These are phyloP conservation scores for Microbotryum scabiosae DNA, from an alignment of 1,284 basidiomycete genomes.

Conservation along the genomic window DNA sequence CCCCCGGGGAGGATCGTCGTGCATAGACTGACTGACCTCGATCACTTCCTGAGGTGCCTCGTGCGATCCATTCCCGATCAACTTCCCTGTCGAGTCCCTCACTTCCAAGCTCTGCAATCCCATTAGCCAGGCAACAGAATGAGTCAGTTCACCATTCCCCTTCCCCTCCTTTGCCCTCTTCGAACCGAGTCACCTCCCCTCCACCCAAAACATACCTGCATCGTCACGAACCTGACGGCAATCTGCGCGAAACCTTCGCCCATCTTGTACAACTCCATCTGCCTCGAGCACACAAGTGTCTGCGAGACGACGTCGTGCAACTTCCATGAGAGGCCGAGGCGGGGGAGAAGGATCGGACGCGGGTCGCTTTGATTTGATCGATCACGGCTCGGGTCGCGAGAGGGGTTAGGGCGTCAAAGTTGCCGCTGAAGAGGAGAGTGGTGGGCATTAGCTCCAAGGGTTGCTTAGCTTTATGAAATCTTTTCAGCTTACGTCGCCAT, in stretches of 20 bases:
- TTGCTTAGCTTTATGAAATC: background rate
- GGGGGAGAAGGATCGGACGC: slow-evolving; percentile 1
- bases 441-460: background rate
- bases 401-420: slow-evolving; percentile 14
- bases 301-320: slow-evolving; percentile 22
- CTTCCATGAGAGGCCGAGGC: slow-evolving; percentile 28
- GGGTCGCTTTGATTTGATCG: slow-evolving; percentile 16
- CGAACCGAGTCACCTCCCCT: too few relatives aligned
- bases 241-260: slow-evolving; percentile 24
- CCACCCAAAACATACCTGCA: slow-evolving; percentile 9
- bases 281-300: slow-evolving; percentile 16
- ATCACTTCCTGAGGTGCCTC: slow-evolving; percentile 15
- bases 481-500: slow-evolving; percentile 15
- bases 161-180: too few relatives aligned
- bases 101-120: slow-evolving; percentile 21
- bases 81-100: slow-evolving; percentile 8
- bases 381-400: slow-evolving; percentile 15
- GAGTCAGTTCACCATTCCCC: too few relatives aligned
- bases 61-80: slow-evolving; percentile 20
- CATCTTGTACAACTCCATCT: slow-evolving; percentile 28
- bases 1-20: background rate
- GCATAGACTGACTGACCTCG: slow-evolving; percentile 10
- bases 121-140: too few relatives aligned
- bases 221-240: slow-evolving; percentile 21
- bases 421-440: slow-evolving; percentile 10